Evolutionary conservation across 2,329 filamentous ascomycete species (phyloP), one percentile per base, ranked within the genome.

Genomic region (Fusarium nematophilum): DNA sequence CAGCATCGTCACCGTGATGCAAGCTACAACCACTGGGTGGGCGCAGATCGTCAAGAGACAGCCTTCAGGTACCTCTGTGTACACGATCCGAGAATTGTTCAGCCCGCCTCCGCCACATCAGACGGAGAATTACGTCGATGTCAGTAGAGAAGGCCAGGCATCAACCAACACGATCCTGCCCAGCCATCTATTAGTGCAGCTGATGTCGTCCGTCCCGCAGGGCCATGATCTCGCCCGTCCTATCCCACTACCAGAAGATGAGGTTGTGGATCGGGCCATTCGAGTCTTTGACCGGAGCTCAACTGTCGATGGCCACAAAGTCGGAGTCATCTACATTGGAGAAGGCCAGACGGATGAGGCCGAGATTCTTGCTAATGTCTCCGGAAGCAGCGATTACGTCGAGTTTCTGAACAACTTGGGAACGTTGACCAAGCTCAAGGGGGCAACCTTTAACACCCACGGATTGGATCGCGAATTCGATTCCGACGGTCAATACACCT

Each of bases 251-350:
- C 92, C 93, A 0, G 77, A 81, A 23, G 83, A 90, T 54, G 90
- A 92, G 13, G 83, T 85, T 26, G 86, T 89, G 3, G 83, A 86
- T 30, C 87, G 94, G 64, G 90, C 92, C 1, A 88, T 99, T 31
- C 85, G 85, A 30, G 82, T 87, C 10, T 96, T 99, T 73, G 95
- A 99, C 74, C 87, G 89, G 26, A 96, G 87, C 63, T 90, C 94
- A 30, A 93, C 92, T 8, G 89, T 99, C 5, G 95, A 99, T 74
- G 93, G 93, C 6, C 93, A 98, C 81, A 97, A 97, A 75, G 90
- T 97, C 34, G 95, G 95, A 13, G 90, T 99, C 17, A 88, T 99
- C 33, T 99, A 97, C 74, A 90, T 98, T 61, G 93, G 90, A 48
- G 89, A 96, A 67, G 90, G 90, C 6, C 95, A 99, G 75, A 92